phyloP scores from a whole-genome alignment of 345 rosid genomes.

The Raphanus sativus region DNA sequence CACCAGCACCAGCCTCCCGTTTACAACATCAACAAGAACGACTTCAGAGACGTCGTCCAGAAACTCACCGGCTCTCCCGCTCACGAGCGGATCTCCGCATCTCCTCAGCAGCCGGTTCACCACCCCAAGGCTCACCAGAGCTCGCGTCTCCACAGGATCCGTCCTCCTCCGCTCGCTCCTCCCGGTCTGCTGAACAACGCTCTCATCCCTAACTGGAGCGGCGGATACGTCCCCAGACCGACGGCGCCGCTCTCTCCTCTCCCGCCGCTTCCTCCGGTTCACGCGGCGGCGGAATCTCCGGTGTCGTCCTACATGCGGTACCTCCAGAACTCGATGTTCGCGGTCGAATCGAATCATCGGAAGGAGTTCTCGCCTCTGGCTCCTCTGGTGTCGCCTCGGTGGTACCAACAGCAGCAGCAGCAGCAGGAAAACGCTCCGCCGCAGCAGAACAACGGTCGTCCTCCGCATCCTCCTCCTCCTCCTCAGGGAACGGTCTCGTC shows the following conservation, averaged over 20 bases:
- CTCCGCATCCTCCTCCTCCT: conserved; percentile 9
- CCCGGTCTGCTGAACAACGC: neutral
- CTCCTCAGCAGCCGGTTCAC: conserved; percentile 60
- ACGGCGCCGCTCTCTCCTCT: conserved; percentile 62
- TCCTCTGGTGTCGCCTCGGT: conserved; percentile 65
- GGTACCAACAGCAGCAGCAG: conserved; percentile 47
- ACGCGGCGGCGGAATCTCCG: conserved; percentile 72
- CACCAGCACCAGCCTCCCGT: conserved; percentile 84
- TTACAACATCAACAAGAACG: conserved; percentile 88
- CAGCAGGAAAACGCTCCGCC: conserved; percentile 37
- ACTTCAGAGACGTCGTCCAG: conserved; percentile 92
- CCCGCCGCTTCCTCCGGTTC: conserved; percentile 65
- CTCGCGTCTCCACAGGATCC: conserved; percentile 86
- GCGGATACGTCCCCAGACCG: conserved; percentile 40
- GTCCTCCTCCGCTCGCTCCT: conserved; percentile 86
- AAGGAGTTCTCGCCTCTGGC: conserved; percentile 57
- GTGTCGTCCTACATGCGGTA: conserved; percentile 77
- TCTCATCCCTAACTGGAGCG: neutral
- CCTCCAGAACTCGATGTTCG: conserved; percentile 54
- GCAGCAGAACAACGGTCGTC: conserved; percentile 21
- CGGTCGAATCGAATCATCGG: conserved; percentile 46
- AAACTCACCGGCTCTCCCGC: conserved; percentile 92
- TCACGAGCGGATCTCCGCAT: conserved; percentile 68
- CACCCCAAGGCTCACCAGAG: conserved; percentile 66
- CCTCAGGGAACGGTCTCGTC: conserved; percentile 21